Evolutionary conservation across 345 rosid genomes (phyloP).

Genomic region (Dipteronia sinensis): DNA sequence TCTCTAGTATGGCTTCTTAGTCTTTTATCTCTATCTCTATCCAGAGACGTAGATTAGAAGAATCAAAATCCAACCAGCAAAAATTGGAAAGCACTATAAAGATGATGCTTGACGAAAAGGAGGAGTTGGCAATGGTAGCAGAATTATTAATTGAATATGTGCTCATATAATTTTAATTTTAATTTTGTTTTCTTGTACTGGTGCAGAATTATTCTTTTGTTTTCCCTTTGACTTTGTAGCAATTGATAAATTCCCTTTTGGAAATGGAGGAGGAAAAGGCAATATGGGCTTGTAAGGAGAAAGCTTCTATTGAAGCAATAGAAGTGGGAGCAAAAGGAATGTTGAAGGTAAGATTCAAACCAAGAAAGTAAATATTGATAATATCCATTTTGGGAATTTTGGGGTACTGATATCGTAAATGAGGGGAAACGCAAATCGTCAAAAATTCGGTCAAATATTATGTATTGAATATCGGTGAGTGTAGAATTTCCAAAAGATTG

Average conservation of each 20-base stretch:
- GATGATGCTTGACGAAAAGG: constrained; percentile 71
- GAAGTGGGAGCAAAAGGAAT: constrained; percentile 62
- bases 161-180: not conserved
- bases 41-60: constrained; percentile 65
- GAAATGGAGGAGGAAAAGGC: constrained; percentile 95
- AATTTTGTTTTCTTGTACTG: not conserved
- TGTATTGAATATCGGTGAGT: not conserved
- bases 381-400: not conserved
- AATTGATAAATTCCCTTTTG: constrained; percentile 73
- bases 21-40: constrained; percentile 28
- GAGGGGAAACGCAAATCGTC: not conserved
- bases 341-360: constrained; percentile 51
- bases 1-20: constrained; percentile 6
- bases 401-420: not conserved
- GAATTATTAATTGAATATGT: constrained; percentile 11
- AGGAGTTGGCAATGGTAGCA: constrained; percentile 84
- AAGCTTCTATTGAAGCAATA: constrained; percentile 55
- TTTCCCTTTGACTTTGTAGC: constrained; percentile 54
- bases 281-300: constrained; percentile 76
- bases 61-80: constrained; percentile 53
- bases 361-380: not conserved
- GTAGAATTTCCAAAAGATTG: not conserved
- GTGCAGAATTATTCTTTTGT: constrained; percentile 11
- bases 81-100: constrained; percentile 52
- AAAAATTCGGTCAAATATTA: not conserved